Percentiles rank a stretch among this genome's conserved stretches.
phyloP scores from a whole-genome alignment of 805 yeast genomes.

The Ogataea degrootiae region DNA sequence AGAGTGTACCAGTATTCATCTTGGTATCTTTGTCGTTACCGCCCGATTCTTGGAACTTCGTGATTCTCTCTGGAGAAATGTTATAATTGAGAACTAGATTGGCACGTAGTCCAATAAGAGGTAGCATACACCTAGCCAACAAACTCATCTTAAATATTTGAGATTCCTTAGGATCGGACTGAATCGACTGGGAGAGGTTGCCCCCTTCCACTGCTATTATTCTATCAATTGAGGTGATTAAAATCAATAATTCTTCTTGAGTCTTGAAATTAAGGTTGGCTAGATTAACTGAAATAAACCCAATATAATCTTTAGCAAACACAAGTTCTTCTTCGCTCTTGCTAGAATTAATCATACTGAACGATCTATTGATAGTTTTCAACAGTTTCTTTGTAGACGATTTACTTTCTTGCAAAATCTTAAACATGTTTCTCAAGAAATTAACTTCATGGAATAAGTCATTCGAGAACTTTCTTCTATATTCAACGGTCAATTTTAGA shows the following conservation, averaged over 20 bases:
- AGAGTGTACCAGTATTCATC: slow-evolving; percentile 1
- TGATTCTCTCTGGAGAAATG: slow-evolving; percentile 15
- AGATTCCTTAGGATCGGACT: slow-evolving; percentile 3
- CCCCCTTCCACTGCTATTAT: slow-evolving; percentile 38
- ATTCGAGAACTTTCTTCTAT: slow-evolving; percentile 28
- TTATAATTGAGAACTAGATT: slow-evolving; percentile 14
- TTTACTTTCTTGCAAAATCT: slow-evolving; percentile 37
- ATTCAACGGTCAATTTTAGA: slow-evolving; percentile 46
- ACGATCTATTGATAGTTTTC: slow-evolving; percentile 27
- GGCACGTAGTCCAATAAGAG: slow-evolving; percentile 11
- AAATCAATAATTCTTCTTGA: slow-evolving; percentile 46
- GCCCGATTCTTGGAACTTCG: slow-evolving; percentile 17
- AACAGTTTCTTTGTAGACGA: slow-evolving; percentile 40
- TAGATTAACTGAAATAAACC: slow-evolving; percentile 37
- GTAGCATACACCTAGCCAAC: slow-evolving; percentile 15
- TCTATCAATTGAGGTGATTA: slow-evolving; percentile 42
- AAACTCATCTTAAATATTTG: slow-evolving; percentile 5
- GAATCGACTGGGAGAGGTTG: slow-evolving; percentile 26
- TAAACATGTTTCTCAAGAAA: slow-evolving; percentile 38
- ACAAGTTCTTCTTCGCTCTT: slow-evolving; percentile 6
- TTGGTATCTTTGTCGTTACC: slow-evolving; percentile 13
- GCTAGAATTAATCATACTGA: slow-evolving; percentile 21
- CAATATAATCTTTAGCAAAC: slow-evolving; percentile 24
- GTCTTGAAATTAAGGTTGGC: slow-evolving; percentile 34
- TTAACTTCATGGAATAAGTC: slow-evolving; percentile 26